Base-by-base conservation (phyloP, 2,329 filamentous ascomycete species). In the Sarocladium oryzae region DNA sequence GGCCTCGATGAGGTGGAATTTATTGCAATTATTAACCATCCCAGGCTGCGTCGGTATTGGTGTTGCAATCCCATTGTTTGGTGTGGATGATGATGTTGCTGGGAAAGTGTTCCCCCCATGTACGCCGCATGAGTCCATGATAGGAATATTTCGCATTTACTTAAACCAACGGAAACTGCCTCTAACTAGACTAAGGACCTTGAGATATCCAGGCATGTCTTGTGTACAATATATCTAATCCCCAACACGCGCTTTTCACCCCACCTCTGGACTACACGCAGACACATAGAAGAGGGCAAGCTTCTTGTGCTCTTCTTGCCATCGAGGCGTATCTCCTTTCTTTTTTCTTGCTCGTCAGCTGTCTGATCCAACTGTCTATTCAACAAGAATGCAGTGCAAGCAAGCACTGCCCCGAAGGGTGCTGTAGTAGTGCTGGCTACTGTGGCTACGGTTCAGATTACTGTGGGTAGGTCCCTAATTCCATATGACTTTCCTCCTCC, bases 391-490 rank as follows among this genome's bases (percentile, higher is more conserved):
- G 50, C 45, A 53, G 41, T 37, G 46, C 46, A 15, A 52, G 50
- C 0, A 60, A 56, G 20, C 54, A 54, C 10, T 61, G 54, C 26
- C 49, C 51, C 30, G 52, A 56, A 36, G 56, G 55, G 24, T 61
- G 54, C 49, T 61, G 55, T 41, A 55, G 57, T 37, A 52, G 38
- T 26, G 51, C 32, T 30, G 53, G 52, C 4, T 37, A 38, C n/a
- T 67, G 52, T 49, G 62, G 67, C 8, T 65, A 65, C 35, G 54
- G 54, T 7, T 54, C 49, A n/a, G 49, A 55, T 28, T 57, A 32
- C 30, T 32, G 30, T 15, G 30, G 30, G 26, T 53, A 32, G 54
- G 51, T 32, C 6, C 38, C 30, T 32, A 15, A 32, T 32, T 32
- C 30, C 30, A 8, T 32, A 32, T 32, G 30, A 32, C 30, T 32